These are phyloP conservation scores for Sechiopsis laciniata DNA, from an alignment of 306 rosid species.

Conservation along the genomic window DNA sequence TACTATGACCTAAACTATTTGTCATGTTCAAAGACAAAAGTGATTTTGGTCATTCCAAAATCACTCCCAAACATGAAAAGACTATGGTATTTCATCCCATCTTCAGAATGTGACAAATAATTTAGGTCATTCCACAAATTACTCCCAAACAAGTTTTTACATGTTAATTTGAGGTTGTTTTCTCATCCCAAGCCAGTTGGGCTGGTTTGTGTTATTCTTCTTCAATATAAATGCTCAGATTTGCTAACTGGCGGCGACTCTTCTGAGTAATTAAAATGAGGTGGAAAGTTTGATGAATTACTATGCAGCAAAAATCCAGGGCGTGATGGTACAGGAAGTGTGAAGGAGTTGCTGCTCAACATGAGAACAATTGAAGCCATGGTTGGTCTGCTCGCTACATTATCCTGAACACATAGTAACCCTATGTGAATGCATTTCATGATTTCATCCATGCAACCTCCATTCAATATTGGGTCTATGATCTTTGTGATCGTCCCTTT, in stretches of 20 bases:
- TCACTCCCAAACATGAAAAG: too few relatives aligned
- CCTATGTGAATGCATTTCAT: slow-evolving; percentile 6
- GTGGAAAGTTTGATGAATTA: background rate
- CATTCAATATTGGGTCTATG: background rate
- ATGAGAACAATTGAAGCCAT: slow-evolving; percentile 16
- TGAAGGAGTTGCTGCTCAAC: background rate
- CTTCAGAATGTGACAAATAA: too few relatives aligned
- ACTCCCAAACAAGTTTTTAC: too few relatives aligned
- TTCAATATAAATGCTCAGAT: background rate
- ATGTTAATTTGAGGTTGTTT: too few relatives aligned
- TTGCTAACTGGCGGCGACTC: background rate
- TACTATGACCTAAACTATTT: too few relatives aligned
- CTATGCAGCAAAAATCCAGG: slow-evolving; percentile 11
- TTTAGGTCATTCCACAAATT: too few relatives aligned
- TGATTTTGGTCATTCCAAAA: too few relatives aligned
- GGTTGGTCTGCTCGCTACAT: slow-evolving; percentile 9
- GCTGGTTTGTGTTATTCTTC: background rate
- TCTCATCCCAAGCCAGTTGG: too few relatives aligned
- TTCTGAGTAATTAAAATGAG: background rate
- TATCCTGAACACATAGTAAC: slow-evolving; percentile 9
- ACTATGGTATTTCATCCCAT: too few relatives aligned
- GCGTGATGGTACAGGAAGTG: background rate
- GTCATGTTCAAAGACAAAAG: too few relatives aligned
- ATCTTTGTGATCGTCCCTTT: slow-evolving; percentile 1
- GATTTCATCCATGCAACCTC: slow-evolving; percentile 6